Evolutionary conservation across 257 asterid genomes (phyloP).

Genomic region (Solanum ossicruentum): DNA sequence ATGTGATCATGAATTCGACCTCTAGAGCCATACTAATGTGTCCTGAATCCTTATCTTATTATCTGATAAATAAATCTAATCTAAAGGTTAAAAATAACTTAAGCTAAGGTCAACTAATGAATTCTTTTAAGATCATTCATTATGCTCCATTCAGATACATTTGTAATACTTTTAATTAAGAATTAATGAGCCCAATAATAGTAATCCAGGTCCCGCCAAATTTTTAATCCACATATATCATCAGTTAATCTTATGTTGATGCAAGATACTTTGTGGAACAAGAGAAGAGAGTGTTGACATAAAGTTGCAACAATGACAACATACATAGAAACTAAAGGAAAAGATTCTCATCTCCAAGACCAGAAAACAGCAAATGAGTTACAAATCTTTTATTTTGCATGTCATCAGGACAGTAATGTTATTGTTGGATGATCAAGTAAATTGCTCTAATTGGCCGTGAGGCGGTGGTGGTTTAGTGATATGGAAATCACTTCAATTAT

Average conservation of each 20-base stretch:
- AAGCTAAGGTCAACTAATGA: neutral
- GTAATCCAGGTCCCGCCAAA: neutral
- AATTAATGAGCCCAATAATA: neutral
- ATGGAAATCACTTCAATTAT: conserved; percentile 29
- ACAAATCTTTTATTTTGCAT: neutral
- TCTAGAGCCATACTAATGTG: too few relatives aligned
- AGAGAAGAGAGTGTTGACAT: neutral
- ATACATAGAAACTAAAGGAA: neutral
- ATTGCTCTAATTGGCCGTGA: neutral
- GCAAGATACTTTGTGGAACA: neutral
- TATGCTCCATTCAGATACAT: neutral
- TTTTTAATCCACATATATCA: neutral
- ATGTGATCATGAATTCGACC: neutral
- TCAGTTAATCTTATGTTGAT: neutral
- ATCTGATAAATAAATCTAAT: neutral
- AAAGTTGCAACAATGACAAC: neutral
- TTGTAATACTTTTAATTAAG: neutral
- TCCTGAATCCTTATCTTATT: neutral
- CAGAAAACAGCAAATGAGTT: neutral
- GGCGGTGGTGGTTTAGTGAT: conserved; percentile 22
- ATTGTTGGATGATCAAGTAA: neutral
- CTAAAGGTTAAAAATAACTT: neutral
- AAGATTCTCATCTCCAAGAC: neutral
- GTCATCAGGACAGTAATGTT: neutral
- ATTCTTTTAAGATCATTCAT: neutral